Conservation (phyloP, 768 basidiomycete species). For the Tulasnella calospora region DNA sequence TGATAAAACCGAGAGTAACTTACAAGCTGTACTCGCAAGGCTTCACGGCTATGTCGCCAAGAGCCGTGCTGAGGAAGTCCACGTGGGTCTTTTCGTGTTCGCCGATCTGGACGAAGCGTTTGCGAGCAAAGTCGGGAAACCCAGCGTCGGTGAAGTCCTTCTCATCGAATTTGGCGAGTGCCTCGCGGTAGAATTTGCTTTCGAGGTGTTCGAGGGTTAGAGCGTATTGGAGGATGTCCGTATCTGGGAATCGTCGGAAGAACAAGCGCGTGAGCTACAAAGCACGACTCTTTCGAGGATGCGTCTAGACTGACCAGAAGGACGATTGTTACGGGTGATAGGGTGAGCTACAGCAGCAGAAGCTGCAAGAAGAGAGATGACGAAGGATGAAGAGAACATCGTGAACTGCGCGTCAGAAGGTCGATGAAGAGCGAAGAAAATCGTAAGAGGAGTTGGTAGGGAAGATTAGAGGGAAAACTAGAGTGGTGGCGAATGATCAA, state of each 20-base stretch:
- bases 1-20: not conserved
- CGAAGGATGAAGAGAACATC: not conserved
- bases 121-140: slow-evolving; percentile 40
- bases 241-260: not conserved
- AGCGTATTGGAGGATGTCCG: slow-evolving; percentile 23
- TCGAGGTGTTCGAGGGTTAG: slow-evolving; percentile 49
- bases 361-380: not conserved
- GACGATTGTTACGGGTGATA: not conserved
- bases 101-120: slow-evolving; percentile 38
- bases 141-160: slow-evolving; percentile 42
- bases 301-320: not conserved
- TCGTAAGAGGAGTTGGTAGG: not conserved
- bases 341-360: not conserved
- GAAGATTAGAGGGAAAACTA: not conserved
- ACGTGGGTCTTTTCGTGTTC: slow-evolving; percentile 46
- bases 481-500: not conserved
- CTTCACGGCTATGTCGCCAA: slow-evolving; percentile 39
- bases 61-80: slow-evolving; percentile 36
- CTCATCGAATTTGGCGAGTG: slow-evolving; percentile 45
- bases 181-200: slow-evolving; percentile 44
- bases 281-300: not conserved
- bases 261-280: too few relatives aligned
- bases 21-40: slow-evolving; percentile 46
- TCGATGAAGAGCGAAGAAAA: not conserved
- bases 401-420: not conserved